These are phyloP conservation scores for Alternaria arbusti DNA, from an alignment of 2,329 filamentous ascomycete genomes.

Conservation along the genomic window DNA sequence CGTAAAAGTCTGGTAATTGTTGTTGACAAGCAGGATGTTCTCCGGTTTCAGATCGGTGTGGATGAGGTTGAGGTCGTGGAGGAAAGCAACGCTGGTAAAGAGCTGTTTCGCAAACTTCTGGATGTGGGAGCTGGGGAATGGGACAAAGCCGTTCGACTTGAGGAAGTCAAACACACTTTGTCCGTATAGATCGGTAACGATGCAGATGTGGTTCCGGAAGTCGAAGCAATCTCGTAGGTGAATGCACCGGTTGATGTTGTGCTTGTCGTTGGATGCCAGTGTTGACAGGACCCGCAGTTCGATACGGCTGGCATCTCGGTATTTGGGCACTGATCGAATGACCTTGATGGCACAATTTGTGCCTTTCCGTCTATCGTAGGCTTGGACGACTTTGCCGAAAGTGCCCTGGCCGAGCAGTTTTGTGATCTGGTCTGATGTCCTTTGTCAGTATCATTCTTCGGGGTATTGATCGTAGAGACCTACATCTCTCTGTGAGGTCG, in stretches of 20 bases:
- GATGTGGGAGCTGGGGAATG: slow-evolving; percentile 98
- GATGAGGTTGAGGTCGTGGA: slow-evolving; percentile 96
- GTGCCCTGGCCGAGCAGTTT: slow-evolving; percentile 94
- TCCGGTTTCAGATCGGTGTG: slow-evolving; percentile 81
- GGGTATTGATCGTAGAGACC: neutral
- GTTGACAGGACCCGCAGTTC: slow-evolving; percentile 93
- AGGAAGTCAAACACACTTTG: slow-evolving; percentile 99
- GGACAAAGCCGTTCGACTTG: slow-evolving; percentile 92
- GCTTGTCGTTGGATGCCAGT: slow-evolving; percentile 85
- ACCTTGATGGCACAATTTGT: slow-evolving; percentile 95
- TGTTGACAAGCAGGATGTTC: slow-evolving; percentile 71
- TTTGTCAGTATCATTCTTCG: slow-evolving; percentile 19
- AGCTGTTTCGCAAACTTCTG: slow-evolving; percentile 95
- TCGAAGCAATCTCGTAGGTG: slow-evolving; percentile 97
- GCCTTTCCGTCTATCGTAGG: slow-evolving; percentile 77
- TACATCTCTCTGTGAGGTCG: slow-evolving; percentile 82
- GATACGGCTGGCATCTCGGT: slow-evolving; percentile 93
- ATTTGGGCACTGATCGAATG: slow-evolving; percentile 97
- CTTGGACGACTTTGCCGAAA: slow-evolving; percentile 97
- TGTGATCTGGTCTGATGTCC: slow-evolving; percentile 75
- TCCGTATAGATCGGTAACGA: slow-evolving; percentile 77
- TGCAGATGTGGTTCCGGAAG: slow-evolving; percentile 95
- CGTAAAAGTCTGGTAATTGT: slow-evolving; percentile 71
- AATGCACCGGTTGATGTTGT: slow-evolving; percentile 95
- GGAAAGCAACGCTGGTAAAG: slow-evolving; percentile 96